Base-by-base conservation (phyloP, 257 asterid genomes). In the Misopates orontium region DNA sequence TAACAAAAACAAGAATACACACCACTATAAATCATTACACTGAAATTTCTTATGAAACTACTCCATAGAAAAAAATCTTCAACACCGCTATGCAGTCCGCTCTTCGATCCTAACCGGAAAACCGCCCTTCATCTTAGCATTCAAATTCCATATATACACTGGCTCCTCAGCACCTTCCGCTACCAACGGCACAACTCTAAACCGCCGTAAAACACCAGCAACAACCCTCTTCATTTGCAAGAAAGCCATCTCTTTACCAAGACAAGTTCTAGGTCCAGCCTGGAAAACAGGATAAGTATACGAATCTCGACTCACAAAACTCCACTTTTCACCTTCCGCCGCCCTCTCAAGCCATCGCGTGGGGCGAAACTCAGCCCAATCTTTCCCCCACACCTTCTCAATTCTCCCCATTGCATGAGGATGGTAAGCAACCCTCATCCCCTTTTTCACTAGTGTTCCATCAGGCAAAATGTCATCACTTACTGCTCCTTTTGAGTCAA, bases 361-460 rank as follows among this genome's bases (percentile, higher is more conserved):
- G 1, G 62, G 62, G 41, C 62, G 22, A n/a, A 31, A 57, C 16
- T 57, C 62, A 1, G 62, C 62, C 62, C 62, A 57, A n/a, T n/a
- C n/a, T n/a, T n/a, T n/a, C n/a, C n/a, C n/a, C n/a, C n/a, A n/a
- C n/a, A n/a, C n/a, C n/a, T 57, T 57, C 62, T 57, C 62, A 57
- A 57, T 45, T 40, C 62, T n/a, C 16, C 62, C 62, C 62, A 57
- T 57, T 31, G 62, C 62, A 15, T 57, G 31, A 4, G 62, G 62
- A 57, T 57, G 62, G 31, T 57, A 57, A 57, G 62, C 31, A 25
- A 57, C 62, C 19, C 62, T 57, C 47, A 31, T 57, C 16, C 62
- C 62, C n/a, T 31, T 31, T 28, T 57, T 57, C 12, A 57, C 20
- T 31, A 5, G 14, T 0, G 62, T 57, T 9, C 62, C 62, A 8